phyloP scores from a whole-genome alignment of 192 early-diverging fungal species.

The Linnemannia hyalina region DNA sequence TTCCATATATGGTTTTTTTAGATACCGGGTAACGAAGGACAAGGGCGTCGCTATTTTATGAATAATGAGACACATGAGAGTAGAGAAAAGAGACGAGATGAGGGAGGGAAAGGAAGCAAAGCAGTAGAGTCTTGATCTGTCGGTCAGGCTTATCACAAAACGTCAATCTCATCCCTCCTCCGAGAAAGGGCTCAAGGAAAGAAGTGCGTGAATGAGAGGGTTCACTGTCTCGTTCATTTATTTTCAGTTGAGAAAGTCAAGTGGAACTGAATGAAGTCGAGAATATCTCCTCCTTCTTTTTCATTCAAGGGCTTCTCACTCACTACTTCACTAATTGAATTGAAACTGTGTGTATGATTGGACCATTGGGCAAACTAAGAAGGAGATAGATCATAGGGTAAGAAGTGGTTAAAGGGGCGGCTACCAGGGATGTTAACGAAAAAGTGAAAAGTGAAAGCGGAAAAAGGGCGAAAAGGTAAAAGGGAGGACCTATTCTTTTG shows the following conservation, averaged over 20 bases:
- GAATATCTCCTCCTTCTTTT: background rate
- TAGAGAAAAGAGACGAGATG: background rate
- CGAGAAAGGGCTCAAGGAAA: background rate
- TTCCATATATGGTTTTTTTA: background rate
- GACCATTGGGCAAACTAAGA: background rate
- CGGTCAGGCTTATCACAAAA: too few species aligned
- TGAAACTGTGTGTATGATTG: background rate
- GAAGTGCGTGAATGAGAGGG: background rate
- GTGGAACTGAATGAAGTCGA: background rate
- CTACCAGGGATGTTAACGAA: background rate
- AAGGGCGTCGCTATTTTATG: background rate
- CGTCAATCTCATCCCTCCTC: background rate
- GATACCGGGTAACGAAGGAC: background rate
- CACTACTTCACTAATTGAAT: background rate
- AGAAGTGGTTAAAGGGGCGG: background rate
- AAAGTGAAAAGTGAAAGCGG: background rate
- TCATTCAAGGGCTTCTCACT: background rate
- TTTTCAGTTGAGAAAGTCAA: background rate
- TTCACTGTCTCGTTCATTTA: background rate
- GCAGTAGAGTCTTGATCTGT: constrained; percentile 1
- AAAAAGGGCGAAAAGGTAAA: constrained; percentile 6
- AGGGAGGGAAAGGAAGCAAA: background rate
- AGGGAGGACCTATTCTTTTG: background rate
- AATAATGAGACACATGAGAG: background rate
- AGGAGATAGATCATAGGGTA: background rate